These are phyloP conservation scores for Chondrus crispus DNA, from an alignment of 23 red algal species.

Conservation along the genomic window DNA sequence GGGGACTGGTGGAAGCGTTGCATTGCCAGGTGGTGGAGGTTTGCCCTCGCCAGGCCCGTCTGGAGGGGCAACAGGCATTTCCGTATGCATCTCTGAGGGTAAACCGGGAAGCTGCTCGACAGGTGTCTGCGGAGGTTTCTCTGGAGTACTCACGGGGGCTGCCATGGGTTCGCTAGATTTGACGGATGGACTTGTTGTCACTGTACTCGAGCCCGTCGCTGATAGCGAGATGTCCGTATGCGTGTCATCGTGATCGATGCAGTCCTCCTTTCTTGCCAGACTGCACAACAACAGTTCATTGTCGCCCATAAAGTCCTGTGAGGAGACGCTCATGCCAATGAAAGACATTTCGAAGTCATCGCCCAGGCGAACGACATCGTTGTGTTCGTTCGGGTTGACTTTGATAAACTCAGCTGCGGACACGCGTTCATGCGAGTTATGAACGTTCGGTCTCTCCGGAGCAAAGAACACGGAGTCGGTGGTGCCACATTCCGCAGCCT, in stretches of 20 bases:
- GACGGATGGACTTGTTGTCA: neutral
- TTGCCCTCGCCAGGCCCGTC: too few species aligned
- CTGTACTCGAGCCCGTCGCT: neutral
- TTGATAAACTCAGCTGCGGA: constrained; percentile 19
- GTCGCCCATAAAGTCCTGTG: constrained; percentile 16
- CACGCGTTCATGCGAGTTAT: neutral
- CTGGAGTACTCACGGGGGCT: too few species aligned
- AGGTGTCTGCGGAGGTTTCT: too few species aligned
- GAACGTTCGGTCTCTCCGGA: constrained; percentile 3
- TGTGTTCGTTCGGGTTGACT: neutral
- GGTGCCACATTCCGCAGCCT: constrained; percentile 5
- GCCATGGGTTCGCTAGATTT: neutral
- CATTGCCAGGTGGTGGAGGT: too few species aligned
- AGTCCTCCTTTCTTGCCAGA: neutral
- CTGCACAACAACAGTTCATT: constrained; percentile 35
- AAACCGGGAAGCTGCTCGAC: too few species aligned
- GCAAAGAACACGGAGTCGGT: constrained; percentile 15
- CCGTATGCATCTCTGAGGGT: neutral
- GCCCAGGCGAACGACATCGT: constrained; percentile 5
- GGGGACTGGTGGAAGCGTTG: too few species aligned
- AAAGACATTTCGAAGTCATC: constrained; percentile 40
- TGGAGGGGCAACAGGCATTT: neutral
- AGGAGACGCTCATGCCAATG: constrained; percentile 11
- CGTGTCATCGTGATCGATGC: neutral
- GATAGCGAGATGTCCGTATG: too few species aligned